Base-by-base conservation (phyloP, 441 rosid species). In the Arabidopsis hybrid region DNA sequence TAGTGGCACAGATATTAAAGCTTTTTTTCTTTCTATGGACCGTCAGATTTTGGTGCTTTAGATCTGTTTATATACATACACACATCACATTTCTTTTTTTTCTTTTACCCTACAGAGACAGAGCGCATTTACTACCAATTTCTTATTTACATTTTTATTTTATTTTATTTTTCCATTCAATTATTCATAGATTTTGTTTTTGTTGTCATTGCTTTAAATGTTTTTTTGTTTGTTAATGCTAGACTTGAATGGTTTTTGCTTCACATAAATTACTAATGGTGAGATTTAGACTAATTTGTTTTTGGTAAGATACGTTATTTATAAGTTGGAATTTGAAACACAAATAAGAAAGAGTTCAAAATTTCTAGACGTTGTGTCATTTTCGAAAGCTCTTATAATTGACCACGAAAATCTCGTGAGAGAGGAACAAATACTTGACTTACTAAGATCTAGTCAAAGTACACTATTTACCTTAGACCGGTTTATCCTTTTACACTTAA, bases 1-100 rank as follows among this genome's bases (percentile, higher is more conserved):
- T 18, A 59, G 26, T 68, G 78, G 65, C 66, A 62, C 69, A 67
- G 26, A 5, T 63, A 52, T 69, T 53, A 36, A 75, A 61, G 77
- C 56, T 42, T 65, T 58, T 42, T 58, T 42, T 80, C 6, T 29
- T 40, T 67, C 35, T 65, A 55, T 69, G 61, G 59, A 49, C 67
- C 52, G 32, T 65, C 40, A 55, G 77, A 47, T 64, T 62, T 71
- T 58, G 29, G 36, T 71, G 39, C 16, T 49, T 36, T 60, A 49
- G 67, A 60, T 60, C 51, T 70, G 68, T 51, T 71, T 71, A 61
- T 47, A 50, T 50, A 26, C 4, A n/a, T 47, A 70, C 34, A 71
- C n/a, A 38, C n/a, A 39, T 31, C 59, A 2, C 50, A 65, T 39
- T 66, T 46, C 2, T 56, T 65, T 51, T 16, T 9, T 36, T 39